Conservation (phyloP, 2,329 filamentous ascomycete species). For the Tolypocladium sp. region DNA sequence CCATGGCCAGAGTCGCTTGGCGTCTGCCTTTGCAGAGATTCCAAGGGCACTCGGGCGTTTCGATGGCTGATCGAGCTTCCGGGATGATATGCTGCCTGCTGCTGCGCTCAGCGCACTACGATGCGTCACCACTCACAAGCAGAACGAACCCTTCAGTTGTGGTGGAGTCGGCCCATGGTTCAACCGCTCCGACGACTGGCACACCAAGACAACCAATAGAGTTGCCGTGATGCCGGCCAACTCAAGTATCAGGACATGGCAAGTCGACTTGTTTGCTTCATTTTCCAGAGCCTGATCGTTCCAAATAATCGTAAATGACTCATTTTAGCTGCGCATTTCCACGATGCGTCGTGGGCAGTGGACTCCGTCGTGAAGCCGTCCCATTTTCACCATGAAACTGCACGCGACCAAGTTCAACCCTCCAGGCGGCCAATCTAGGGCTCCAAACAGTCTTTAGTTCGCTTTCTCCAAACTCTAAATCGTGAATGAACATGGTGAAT, state of each 20-base stretch:
- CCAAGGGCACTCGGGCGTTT: neutral
- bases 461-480: neutral
- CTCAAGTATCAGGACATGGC: neutral
- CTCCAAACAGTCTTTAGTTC: neutral
- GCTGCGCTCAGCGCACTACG: neutral
- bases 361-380: neutral
- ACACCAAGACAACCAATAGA: neutral
- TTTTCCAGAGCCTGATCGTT: neutral
- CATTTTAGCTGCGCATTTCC: neutral
- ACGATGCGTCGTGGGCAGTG: neutral
- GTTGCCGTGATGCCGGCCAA: neutral
- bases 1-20: neutral
- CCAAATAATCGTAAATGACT: no score
- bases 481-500: neutral
- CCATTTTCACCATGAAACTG: no score
- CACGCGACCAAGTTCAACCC: neutral
- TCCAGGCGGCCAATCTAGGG: neutral
- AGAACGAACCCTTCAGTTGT: neutral
- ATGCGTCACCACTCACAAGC: neutral
- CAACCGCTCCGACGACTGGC: neutral
- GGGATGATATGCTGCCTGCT: neutral
- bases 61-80: neutral
- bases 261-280: neutral
- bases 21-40: neutral
- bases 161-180: neutral